These are phyloP conservation scores for Trichaptum fuscoviolaceum DNA, from an alignment of 768 basidiomycete species.

Conservation along the genomic window DNA sequence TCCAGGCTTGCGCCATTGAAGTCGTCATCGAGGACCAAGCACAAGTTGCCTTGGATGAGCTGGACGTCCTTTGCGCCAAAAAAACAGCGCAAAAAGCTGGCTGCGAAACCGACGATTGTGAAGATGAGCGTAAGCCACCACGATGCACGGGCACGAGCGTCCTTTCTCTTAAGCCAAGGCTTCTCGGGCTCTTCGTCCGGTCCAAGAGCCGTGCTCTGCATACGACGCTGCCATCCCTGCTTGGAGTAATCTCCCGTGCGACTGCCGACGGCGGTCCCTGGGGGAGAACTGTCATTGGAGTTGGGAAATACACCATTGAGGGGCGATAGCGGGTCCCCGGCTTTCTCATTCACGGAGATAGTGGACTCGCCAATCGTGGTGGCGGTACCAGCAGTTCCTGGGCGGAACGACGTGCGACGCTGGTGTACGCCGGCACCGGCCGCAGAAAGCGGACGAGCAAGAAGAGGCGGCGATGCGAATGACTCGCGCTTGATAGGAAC, in stretches of 20 bases:
- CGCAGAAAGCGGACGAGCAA: not conserved
- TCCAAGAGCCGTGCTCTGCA: not conserved
- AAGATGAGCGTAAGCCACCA: slow-evolving; percentile 44
- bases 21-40: slow-evolving; percentile 44
- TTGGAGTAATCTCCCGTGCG: not conserved
- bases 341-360: not conserved
- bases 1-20: slow-evolving; percentile 37
- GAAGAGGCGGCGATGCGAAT: not conserved
- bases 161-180: slow-evolving; percentile 40
- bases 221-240: not conserved
- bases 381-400: not conserved
- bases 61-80: slow-evolving; percentile 36
- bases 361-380: not conserved
- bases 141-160: slow-evolving; percentile 37
- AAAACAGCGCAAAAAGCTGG: slow-evolving; percentile 41
- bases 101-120: slow-evolving; percentile 36
- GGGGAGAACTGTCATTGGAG: not conserved
- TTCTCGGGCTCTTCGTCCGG: slow-evolving; percentile 26
- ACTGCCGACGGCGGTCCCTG: not conserved
- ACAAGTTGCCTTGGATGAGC: slow-evolving; percentile 26
- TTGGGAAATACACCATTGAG: not conserved
- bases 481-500: not conserved
- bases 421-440: not conserved
- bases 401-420: not conserved
- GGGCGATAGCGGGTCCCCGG: not conserved